phyloP scores from a whole-genome alignment of 805 yeast genomes.

The Isabelozyma heimii region DNA sequence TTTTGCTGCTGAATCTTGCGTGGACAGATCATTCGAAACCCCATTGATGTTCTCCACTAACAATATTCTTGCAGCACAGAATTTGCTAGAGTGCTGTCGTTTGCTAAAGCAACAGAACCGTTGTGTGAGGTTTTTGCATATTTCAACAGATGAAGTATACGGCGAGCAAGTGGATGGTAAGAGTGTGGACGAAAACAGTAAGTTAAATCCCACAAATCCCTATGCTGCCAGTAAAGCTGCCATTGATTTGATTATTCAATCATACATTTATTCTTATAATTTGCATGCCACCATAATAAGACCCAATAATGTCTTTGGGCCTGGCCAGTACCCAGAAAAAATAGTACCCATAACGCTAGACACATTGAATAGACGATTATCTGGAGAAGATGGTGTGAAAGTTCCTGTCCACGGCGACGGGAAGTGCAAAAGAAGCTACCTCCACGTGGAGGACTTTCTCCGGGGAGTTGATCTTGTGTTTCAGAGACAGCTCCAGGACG shows the following conservation, averaged over 20 bases:
- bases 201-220: conserved; percentile 52
- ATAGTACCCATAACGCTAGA: conserved; percentile 35
- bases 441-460: conserved; percentile 43
- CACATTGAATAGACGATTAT: conserved; percentile 16
- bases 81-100: conserved; percentile 42
- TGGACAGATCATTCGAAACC: conserved; percentile 47
- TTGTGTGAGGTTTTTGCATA: conserved; percentile 32
- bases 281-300: conserved; percentile 43
- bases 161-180: conserved; percentile 37
- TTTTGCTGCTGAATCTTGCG: conserved; percentile 56
- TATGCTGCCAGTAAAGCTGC: conserved; percentile 58
- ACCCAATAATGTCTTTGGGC: conserved; percentile 54
- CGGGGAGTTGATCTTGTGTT: conserved; percentile 34
- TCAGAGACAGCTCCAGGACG: conserved; percentile 10
- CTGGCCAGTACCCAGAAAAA: conserved; percentile 54
- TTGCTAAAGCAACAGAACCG: conserved; percentile 2
- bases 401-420: conserved; percentile 52
- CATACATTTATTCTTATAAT: conserved; percentile 42
- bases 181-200: conserved; percentile 31
- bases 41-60: conserved; percentile 44
- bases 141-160: conserved; percentile 61
- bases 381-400: conserved; percentile 7
- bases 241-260: conserved; percentile 45
- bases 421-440: conserved; percentile 37
- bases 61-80: conserved; percentile 48